Percentiles rank a stretch among this genome's conserved stretches.
Conservation (phyloP, 1,284 basidiomycete genomes). For the Trametes sp. region DNA sequence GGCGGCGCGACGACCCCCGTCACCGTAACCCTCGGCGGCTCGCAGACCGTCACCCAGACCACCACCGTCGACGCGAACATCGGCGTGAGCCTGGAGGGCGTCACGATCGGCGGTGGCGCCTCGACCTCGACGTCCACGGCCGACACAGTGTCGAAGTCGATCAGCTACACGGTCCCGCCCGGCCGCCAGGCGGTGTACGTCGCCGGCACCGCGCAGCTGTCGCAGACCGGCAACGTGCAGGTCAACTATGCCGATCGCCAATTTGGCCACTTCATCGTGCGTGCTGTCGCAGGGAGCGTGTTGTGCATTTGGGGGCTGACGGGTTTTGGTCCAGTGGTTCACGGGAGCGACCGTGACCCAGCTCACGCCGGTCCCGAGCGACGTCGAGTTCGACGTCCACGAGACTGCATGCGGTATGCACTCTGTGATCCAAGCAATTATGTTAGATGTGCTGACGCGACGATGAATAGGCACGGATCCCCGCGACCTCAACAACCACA, state of each 20-base stretch:
- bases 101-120: slow-evolving; percentile 19
- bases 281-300: neutral
- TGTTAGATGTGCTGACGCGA: neutral
- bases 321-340: slow-evolving; percentile 19
- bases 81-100: slow-evolving; percentile 16
- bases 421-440: neutral
- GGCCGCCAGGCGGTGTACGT: slow-evolving; percentile 10
- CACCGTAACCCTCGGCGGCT: slow-evolving; percentile 16
- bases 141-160: slow-evolving; percentile 16
- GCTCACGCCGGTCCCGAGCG: slow-evolving; percentile 20
- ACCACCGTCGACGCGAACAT: slow-evolving; percentile 12
- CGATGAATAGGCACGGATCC: neutral
- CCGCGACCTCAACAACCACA: slow-evolving; percentile 6
- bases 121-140: neutral
- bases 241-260: slow-evolving; percentile 10
- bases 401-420: slow-evolving; percentile 21
- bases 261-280: slow-evolving; percentile 11
- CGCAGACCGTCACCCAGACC: slow-evolving; percentile 5
- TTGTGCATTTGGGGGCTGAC: no score
- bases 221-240: slow-evolving; percentile 10
- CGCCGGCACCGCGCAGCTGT: slow-evolving; percentile 1
- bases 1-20: slow-evolving; percentile 11
- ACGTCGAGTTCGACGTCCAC: slow-evolving; percentile 23
- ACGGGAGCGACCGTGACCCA: slow-evolving; percentile 22
- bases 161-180: slow-evolving; percentile 5